A percentile compares a stretch with the other conserved stretches of the same genome.
Evolutionary conservation across 2,329 filamentous ascomycete species (phyloP).

Genomic region (Rhinocladiella mackenziei): DNA sequence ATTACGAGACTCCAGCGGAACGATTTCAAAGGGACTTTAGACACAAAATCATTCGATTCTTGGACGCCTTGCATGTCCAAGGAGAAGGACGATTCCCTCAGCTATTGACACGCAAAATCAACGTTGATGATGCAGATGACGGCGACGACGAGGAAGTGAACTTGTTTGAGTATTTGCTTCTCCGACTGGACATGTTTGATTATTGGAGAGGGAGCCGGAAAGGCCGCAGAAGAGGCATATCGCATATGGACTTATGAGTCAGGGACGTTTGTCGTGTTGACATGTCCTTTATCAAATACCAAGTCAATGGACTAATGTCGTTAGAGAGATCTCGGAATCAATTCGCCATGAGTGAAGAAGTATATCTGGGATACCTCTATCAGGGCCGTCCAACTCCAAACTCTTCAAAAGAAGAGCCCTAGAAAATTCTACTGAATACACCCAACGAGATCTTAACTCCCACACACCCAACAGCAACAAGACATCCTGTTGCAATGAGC

Average conservation of each 20-base stretch:
- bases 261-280: too few relatives aligned
- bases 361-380: too few relatives aligned
- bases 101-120: slow-evolving; percentile 56
- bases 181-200: slow-evolving; percentile 66
- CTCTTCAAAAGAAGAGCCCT: background rate
- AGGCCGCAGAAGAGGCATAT: too few relatives aligned
- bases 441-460: slow-evolving; percentile 13
- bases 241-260: too few relatives aligned
- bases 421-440: slow-evolving; percentile 14
- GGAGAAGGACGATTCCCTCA: background rate
- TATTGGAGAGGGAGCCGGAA: too few relatives aligned
- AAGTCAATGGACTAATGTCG: too few relatives aligned
- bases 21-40: slow-evolving; percentile 62
- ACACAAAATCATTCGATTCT: slow-evolving; percentile 69
- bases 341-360: too few relatives aligned
- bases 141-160: slow-evolving; percentile 36
- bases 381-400: too few relatives aligned
- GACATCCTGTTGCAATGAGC: slow-evolving; percentile 18
- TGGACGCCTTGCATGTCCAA: slow-evolving; percentile 66
- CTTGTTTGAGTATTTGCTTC: slow-evolving; percentile 62
- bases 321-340: too few relatives aligned
- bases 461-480: slow-evolving; percentile 15
- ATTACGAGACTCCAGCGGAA: slow-evolving; percentile 38
- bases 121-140: slow-evolving; percentile 23
- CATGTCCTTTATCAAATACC: too few relatives aligned